Conservation (phyloP, 2,329 filamentous ascomycete species). For the Colletotrichum cordylinicola region DNA sequence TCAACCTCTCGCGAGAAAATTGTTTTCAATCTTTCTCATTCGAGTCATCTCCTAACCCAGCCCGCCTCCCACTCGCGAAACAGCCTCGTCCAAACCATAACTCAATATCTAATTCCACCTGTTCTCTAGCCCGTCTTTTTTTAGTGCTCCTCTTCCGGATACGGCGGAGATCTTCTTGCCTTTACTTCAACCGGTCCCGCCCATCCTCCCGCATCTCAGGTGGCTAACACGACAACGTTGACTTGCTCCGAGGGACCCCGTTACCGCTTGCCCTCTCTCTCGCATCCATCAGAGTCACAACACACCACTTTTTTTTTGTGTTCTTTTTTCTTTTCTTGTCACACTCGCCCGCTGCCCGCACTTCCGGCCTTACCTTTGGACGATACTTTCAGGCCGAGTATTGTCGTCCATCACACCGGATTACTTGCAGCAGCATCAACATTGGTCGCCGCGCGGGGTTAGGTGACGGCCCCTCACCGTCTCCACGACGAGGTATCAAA, state of each 20-base stretch:
- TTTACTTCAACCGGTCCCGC: neutral
- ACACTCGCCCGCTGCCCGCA: neutral
- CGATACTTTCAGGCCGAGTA: neutral
- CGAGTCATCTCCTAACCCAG: neutral
- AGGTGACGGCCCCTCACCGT: neutral
- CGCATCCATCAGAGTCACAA: neutral
- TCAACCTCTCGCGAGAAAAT: neutral
- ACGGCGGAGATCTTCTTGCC: neutral
- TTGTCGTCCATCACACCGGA: neutral
- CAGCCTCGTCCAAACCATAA: constrained; percentile 11
- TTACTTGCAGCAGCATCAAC: neutral
- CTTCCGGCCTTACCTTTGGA: neutral
- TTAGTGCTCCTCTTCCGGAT: neutral
- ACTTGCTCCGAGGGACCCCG: neutral
- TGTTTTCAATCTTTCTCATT: neutral
- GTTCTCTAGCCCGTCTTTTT: neutral
- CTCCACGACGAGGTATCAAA: neutral
- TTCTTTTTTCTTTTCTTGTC: neutral
- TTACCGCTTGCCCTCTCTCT: neutral
- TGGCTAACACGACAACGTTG: neutral
- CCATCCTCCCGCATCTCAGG: neutral
- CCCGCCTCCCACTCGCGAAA: neutral
- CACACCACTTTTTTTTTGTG: neutral
- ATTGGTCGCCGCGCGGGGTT: neutral
- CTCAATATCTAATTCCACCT: neutral